A percentile compares a stretch with the other conserved stretches of the same genome.
Conservation (phyloP, 805 yeast genomes). For the Nakazawaea anatomiae region DNA sequence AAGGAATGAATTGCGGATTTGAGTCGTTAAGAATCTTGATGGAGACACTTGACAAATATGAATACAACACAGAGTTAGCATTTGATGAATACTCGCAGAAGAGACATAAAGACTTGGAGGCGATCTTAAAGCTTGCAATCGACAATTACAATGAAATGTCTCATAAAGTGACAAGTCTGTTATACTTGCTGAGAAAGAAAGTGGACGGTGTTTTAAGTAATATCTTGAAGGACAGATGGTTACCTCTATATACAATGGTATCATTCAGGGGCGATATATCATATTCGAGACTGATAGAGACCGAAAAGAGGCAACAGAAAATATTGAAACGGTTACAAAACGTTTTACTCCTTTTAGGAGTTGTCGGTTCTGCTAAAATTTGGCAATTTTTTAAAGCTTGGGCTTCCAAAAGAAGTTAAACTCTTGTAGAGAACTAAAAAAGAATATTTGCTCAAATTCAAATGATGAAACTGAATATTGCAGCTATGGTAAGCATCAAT, state of each 20-base stretch:
- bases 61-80: slow-evolving; percentile 37
- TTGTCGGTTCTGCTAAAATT: neutral
- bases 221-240: slow-evolving; percentile 57
- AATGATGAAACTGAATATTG: neutral
- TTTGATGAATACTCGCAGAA: slow-evolving; percentile 47
- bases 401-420: neutral
- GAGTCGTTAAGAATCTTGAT: slow-evolving; percentile 77
- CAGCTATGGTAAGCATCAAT: neutral
- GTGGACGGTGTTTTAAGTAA: slow-evolving; percentile 63
- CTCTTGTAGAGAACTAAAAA: neutral
- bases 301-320: slow-evolving; percentile 47
- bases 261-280: slow-evolving; percentile 81
- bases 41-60: slow-evolving; percentile 34
- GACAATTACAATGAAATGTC: slow-evolving; percentile 87
- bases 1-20: slow-evolving; percentile 94
- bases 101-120: slow-evolving; percentile 62
- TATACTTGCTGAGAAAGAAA: slow-evolving; percentile 59
- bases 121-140: slow-evolving; percentile 75
- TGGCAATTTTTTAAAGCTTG: neutral
- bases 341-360: neutral
- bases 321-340: slow-evolving; percentile 30
- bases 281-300: slow-evolving; percentile 60
- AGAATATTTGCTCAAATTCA: neutral
- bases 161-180: slow-evolving; percentile 57
- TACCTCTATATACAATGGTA: slow-evolving; percentile 89